phyloP scores from a whole-genome alignment of 805 yeast species.

The Myxozyma vanderwaltii region DNA sequence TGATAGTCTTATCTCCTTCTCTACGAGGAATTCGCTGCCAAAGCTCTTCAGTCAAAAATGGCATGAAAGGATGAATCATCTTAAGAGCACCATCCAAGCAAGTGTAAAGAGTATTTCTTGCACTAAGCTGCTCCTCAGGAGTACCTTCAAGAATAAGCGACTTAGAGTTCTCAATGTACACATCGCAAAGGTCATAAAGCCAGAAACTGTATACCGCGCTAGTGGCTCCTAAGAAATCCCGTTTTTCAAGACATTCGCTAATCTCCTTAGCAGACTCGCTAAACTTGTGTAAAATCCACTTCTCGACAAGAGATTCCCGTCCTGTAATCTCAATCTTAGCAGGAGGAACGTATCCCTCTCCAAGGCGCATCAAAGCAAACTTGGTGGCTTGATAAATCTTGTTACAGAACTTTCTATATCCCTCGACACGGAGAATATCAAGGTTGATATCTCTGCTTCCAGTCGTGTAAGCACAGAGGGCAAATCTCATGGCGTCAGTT shows the following conservation, averaged over 20 bases:
- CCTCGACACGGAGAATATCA: slow-evolving; percentile 95
- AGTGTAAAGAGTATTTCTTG: slow-evolving; percentile 91
- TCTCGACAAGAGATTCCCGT: slow-evolving; percentile 86
- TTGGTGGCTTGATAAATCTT: slow-evolving; percentile 99
- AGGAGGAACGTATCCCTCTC: slow-evolving; percentile 84
- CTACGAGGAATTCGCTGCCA: slow-evolving; percentile 98
- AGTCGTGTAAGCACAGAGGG: slow-evolving; percentile 96
- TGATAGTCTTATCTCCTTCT: slow-evolving; percentile 62
- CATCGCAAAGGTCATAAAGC: slow-evolving; percentile 93
- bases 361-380: slow-evolving; percentile 90
- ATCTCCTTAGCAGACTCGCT: slow-evolving; percentile 66
- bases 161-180: slow-evolving; percentile 97
- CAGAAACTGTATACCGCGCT: slow-evolving; percentile 88
- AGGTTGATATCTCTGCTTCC: slow-evolving; percentile 98
- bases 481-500: slow-evolving; percentile 97
- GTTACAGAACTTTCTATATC: slow-evolving; percentile 99
- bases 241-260: slow-evolving; percentile 68
- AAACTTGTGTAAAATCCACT: slow-evolving; percentile 92
- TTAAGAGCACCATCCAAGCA: slow-evolving; percentile 88
- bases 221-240: slow-evolving; percentile 89
- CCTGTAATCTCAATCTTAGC: slow-evolving; percentile 63
- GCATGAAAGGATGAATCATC: slow-evolving; percentile 98
- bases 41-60: slow-evolving; percentile 94
- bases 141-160: slow-evolving; percentile 89
- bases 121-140: slow-evolving; percentile 73